A percentile compares a stretch with the other conserved stretches of the same genome.
These are phyloP conservation scores for Corymbia citriodora DNA, from an alignment of 441 rosid species.

Conservation along the genomic window DNA sequence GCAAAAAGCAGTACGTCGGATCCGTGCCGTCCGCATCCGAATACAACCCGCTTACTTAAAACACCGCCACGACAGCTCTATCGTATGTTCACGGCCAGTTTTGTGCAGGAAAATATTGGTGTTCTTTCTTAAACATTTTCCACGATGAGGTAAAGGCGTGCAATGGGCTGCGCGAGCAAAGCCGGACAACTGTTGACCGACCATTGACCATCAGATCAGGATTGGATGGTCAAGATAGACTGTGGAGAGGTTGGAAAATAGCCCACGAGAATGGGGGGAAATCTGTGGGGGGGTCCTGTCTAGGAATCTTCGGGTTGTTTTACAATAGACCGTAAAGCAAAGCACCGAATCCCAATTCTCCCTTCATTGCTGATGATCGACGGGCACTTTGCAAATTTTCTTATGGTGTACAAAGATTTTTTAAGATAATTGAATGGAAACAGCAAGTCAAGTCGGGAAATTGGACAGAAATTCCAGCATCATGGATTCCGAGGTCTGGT, in stretches of 20 bases:
- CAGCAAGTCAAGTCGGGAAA: not conserved
- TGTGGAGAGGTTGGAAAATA: not conserved
- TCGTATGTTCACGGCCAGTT: not conserved
- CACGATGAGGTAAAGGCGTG: not conserved
- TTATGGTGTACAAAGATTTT: not conserved
- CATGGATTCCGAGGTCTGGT: not conserved
- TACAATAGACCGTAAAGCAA: not conserved
- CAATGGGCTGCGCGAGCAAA: not conserved
- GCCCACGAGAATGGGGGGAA: conserved; percentile 22
- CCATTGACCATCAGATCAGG: conserved; percentile 14
- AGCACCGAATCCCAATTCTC: not conserved
- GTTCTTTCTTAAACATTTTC: not conserved
- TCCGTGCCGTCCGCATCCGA: not conserved
- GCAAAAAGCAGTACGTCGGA: not conserved
- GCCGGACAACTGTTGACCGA: conserved; percentile 20
- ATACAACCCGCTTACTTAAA: not conserved
- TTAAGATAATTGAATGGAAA: not conserved
- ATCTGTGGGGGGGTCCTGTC: conserved; percentile 20
- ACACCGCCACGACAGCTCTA: not conserved
- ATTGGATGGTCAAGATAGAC: conserved; percentile 16
- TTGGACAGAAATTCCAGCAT: not conserved
- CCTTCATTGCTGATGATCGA: not conserved
- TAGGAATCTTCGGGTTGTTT: conserved; percentile 15
- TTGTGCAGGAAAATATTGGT: not conserved
- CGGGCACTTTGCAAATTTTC: not conserved